Evolutionary conservation across 2,329 filamentous ascomycete genomes (phyloP), one percentile per base, ranked within the genome.

Genomic region (Colletotrichum shisoi): DNA sequence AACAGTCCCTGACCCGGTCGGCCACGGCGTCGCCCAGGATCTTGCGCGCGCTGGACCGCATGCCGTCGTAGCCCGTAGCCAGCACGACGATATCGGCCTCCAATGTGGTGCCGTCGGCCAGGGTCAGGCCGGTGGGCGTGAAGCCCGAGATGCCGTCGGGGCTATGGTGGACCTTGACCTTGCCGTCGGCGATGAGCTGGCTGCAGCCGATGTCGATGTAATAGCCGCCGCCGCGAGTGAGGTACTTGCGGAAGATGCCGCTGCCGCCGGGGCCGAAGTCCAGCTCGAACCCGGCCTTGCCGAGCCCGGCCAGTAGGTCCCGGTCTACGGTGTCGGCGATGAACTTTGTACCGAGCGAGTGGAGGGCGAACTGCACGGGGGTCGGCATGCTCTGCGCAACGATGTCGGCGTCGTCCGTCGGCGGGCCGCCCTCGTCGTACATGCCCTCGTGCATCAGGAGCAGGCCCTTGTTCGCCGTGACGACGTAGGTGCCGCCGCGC

Each of bases 131-230:
- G 0, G 78, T 71, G 0, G 81, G 77, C 0, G 83, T 79, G 2
- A 90, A 82, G 24, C 80, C 76, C 2, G 76, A 72, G 15, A 90
- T 84, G 4, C 63, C 63, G 12, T 86, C 84, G 4, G 84, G 82
- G 0, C 84, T 86, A 48, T 86, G 84, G 72, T 86, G 86, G 31
- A 91, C 78, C 70, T 86, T 86, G 74, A 91, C 86, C 72, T 86
- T 87, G 0, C 88, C 87, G 13, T 89, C 85, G 2, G 80, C 80
- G 65, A 91, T 89, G 27, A 91, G 80, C 71, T 85, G 76, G 0
- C 84, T 85, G 0, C 84, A 85, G 0, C 89, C 89, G 1, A 90
- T 87, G 68, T 91, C 87, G 69, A 91, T 89, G 76, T 91, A 91
- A 73, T 91, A 91, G 0, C 89, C 89, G 0, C 89, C 89, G 1